Evolutionary conservation across 1,284 basidiomycete genomes (phyloP).

Genomic region (Austroboletus novae-zelandiae): DNA sequence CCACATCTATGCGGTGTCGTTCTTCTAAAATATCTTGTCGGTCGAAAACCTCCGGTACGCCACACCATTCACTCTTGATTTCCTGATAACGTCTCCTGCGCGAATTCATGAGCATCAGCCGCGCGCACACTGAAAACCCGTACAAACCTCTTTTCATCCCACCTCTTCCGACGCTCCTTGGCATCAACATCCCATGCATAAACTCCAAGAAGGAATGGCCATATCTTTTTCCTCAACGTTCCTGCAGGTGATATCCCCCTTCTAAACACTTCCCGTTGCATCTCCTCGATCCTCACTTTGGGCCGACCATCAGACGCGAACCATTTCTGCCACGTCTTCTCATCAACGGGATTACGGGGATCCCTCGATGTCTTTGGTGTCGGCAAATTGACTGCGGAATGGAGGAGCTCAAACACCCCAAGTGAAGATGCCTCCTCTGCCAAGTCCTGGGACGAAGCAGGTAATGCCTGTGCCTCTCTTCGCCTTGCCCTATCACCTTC

Average conservation of each 20-base stretch:
- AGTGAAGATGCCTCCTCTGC: constrained; percentile 70
- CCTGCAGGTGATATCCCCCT: constrained; percentile 60
- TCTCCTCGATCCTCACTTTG: constrained; percentile 62
- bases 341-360: constrained; percentile 69
- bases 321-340: constrained; percentile 69
- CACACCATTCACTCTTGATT: constrained; percentile 78
- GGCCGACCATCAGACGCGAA: constrained; percentile 70
- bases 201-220: constrained; percentile 90
- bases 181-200: constrained; percentile 72
- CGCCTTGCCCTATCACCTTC: constrained; percentile 87
- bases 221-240: constrained; percentile 65
- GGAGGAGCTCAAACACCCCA: constrained; percentile 87
- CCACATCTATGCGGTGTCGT: constrained; percentile 89
- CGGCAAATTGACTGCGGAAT: constrained; percentile 74
- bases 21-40: constrained; percentile 79
- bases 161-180: constrained; percentile 51
- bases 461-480: constrained; percentile 68
- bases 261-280: constrained; percentile 74
- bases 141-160: constrained; percentile 64
- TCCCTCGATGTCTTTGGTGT: constrained; percentile 73
- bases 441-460: constrained; percentile 44
- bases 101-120: constrained; percentile 17
- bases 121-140: constrained; percentile 3
- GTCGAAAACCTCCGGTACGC: constrained; percentile 76
- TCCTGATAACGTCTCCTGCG: constrained; percentile 64